These are phyloP conservation scores for Bromus sterilis DNA, from an alignment of 176 grass and related monocot species.

Conservation along the genomic window DNA sequence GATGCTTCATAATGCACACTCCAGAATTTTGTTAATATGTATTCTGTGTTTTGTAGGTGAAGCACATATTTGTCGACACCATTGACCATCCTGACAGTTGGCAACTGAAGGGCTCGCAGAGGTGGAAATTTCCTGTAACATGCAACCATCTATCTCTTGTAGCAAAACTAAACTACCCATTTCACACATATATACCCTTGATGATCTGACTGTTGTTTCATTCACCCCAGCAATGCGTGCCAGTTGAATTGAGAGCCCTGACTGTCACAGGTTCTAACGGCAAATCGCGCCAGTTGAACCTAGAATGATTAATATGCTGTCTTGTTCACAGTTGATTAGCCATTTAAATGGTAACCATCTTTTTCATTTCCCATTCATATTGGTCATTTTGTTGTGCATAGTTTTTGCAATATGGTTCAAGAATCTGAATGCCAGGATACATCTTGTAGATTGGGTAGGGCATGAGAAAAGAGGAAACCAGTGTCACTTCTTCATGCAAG, in stretches of 20 bases:
- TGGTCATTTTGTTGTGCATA: not conserved
- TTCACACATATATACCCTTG: not conserved
- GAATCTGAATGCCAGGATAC: constrained; percentile 1
- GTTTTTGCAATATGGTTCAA: constrained; percentile 4
- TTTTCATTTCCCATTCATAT: not conserved
- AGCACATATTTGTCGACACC: not conserved
- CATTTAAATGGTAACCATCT: not conserved
- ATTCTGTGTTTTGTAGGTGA: not conserved
- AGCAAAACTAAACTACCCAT: not conserved
- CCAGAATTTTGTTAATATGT: not conserved
- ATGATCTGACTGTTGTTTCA: constrained; percentile 7
- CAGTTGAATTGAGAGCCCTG: not conserved
- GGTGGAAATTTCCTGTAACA: not conserved
- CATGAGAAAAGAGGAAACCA: constrained; percentile 7
- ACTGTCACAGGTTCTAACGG: not conserved
- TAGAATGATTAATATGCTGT: no score
- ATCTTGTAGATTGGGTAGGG: not conserved
- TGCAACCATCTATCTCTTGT: not conserved
- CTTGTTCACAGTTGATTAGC: no score
- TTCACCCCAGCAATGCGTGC: not conserved
- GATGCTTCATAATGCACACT: not conserved
- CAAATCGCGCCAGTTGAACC: no score
- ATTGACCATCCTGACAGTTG: constrained; percentile 1
- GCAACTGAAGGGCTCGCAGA: not conserved
- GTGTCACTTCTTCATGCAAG: not conserved